phyloP scores from a whole-genome alignment of 495 filamentous ascomycete genomes.

The Penicillium paxilli region DNA sequence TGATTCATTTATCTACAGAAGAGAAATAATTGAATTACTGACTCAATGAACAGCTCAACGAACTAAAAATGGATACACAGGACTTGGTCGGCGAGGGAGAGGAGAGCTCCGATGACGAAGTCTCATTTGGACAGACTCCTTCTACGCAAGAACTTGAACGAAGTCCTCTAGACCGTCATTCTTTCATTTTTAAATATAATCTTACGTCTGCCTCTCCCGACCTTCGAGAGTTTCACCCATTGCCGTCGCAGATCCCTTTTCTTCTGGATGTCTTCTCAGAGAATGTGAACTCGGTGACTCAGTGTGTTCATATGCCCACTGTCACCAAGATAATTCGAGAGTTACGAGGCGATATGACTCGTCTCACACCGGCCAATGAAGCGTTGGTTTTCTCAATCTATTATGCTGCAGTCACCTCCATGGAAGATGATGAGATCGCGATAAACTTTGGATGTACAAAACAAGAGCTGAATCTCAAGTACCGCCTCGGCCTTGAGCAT shows the following conservation, averaged over 20 bases:
- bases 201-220: slow-evolving; percentile 29
- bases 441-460: slow-evolving; percentile 52
- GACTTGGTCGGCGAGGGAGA: slow-evolving; percentile 37
- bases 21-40: neutral
- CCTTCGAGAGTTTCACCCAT: slow-evolving; percentile 46
- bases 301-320: slow-evolving; percentile 55
- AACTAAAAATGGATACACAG: slow-evolving; percentile 39
- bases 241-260: slow-evolving; percentile 53
- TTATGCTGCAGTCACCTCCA: slow-evolving; percentile 56
- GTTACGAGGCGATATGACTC: slow-evolving; percentile 30
- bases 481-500: slow-evolving; percentile 54
- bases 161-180: slow-evolving; percentile 50
- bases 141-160: slow-evolving; percentile 40
- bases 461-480: slow-evolving; percentile 49
- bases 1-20: neutral
- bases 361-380: slow-evolving; percentile 46
- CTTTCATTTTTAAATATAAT: slow-evolving; percentile 54
- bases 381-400: slow-evolving; percentile 62
- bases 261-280: slow-evolving; percentile 51
- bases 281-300: slow-evolving; percentile 52
- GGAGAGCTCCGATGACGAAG: slow-evolving; percentile 11
- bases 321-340: slow-evolving; percentile 45
- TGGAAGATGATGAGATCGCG: slow-evolving; percentile 55
- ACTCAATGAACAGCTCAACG: slow-evolving; percentile 34
- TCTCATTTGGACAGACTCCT: slow-evolving; percentile 7